Evolutionary conservation across 192 early-diverging fungal genomes (phyloP).

Genomic region (Entophlyctis luteolus): DNA sequence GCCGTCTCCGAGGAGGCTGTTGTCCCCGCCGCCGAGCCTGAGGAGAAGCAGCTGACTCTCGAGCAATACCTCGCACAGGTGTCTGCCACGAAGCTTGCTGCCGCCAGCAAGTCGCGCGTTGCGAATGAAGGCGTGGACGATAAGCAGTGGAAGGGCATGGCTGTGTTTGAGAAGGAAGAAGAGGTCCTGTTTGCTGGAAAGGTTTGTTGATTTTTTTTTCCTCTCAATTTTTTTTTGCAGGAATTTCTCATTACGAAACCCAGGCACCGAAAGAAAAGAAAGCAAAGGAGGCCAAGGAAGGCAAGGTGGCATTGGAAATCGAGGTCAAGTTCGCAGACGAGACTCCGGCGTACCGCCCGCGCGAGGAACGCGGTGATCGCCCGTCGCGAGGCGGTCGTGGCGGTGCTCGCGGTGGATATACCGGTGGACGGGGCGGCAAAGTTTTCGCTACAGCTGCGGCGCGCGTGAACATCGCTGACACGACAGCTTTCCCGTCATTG

Average conservation of each 20-base stretch:
- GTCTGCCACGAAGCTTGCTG: conserved; percentile 54
- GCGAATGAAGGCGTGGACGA: conserved; percentile 87
- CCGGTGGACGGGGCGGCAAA: conserved; percentile 40
- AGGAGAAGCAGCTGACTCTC: conserved; percentile 78
- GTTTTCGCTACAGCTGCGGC: conserved; percentile 58
- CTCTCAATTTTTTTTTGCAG: conserved; percentile 7
- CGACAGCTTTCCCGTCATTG: conserved; percentile 42
- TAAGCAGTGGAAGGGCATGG: conserved; percentile 74
- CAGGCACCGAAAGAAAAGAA: conserved; percentile 55
- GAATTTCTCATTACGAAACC: not conserved
- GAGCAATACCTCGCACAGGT: conserved; percentile 81
- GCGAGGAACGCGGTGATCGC: conserved; percentile 41
- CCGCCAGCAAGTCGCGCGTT: conserved; percentile 61
- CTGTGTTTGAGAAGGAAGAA: conserved; percentile 65
- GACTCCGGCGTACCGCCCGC: conserved; percentile 25
- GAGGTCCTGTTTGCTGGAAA: conserved; percentile 66
- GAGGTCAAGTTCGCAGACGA: conserved; percentile 77
- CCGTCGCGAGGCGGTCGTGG: conserved; percentile 49
- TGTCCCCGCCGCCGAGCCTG: conserved; percentile 58
- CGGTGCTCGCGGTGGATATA: conserved; percentile 55
- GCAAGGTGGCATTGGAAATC: conserved; percentile 70
- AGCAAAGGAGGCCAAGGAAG: conserved; percentile 46
- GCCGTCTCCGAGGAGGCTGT: conserved; percentile 21
- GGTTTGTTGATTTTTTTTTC: conserved; percentile 40
- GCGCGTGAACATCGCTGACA: conserved; percentile 39